These are phyloP conservation scores for Talinum fruticosum DNA, from an alignment of 148 eudicot genomes.

Conservation along the genomic window DNA sequence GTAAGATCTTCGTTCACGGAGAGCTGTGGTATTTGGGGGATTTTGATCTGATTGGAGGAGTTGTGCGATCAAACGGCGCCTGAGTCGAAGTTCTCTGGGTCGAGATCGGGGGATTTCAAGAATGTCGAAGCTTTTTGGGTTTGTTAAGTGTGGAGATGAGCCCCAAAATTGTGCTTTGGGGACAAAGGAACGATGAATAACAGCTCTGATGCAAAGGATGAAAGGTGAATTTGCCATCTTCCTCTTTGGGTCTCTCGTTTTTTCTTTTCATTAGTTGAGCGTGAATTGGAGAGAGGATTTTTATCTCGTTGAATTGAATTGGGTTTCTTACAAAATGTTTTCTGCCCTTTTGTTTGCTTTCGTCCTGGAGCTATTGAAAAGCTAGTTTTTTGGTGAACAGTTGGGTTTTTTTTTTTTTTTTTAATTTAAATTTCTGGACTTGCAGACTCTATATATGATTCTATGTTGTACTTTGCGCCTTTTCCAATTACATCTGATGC, in stretches of 20 bases:
- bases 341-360: background rate
- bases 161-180: slow-evolving; percentile 73
- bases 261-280: too few relatives aligned
- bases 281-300: background rate
- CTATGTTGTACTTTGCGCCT: background rate
- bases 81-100: slow-evolving; percentile 46
- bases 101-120: slow-evolving; percentile 40
- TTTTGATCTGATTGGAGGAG: slow-evolving; percentile 55
- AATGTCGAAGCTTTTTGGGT: slow-evolving; percentile 40
- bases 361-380: background rate
- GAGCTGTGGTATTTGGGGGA: background rate
- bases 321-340: background rate
- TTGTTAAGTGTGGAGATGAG: slow-evolving; percentile 59
- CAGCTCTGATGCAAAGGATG: background rate
- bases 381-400: background rate
- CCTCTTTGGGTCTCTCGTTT: background rate
- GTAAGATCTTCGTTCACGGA: too few relatives aligned
- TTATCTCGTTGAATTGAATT: background rate
- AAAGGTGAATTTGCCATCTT: background rate
- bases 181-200: slow-evolving; percentile 39
- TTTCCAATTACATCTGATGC: background rate
- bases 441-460: background rate
- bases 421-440: background rate
- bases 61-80: slow-evolving; percentile 28
- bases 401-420: background rate